These are phyloP conservation scores for Aureobasidium subglaciale DNA, from an alignment of 2,329 filamentous ascomycete genomes.

Conservation along the genomic window DNA sequence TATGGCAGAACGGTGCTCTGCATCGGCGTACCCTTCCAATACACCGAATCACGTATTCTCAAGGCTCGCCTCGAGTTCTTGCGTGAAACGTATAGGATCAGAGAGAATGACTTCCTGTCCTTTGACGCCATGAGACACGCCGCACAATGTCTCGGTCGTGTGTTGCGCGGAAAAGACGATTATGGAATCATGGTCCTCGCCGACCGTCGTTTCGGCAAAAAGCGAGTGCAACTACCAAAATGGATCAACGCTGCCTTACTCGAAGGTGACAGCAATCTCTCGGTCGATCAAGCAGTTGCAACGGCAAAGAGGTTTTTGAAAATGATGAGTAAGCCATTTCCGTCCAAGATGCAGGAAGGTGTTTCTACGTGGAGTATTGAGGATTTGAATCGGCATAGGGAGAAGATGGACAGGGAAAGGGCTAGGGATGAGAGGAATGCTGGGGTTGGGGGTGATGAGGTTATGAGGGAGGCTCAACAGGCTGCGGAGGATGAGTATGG, in stretches of 20 bases:
- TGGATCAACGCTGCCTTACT: slow-evolving; percentile 90
- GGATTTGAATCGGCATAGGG: slow-evolving; percentile 71
- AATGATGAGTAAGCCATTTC: slow-evolving; percentile 88
- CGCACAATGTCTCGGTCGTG: slow-evolving; percentile 89
- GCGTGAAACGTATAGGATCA: slow-evolving; percentile 93
- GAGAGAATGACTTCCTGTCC: slow-evolving; percentile 93
- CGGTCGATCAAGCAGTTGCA: slow-evolving; percentile 90
- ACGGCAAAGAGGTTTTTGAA: slow-evolving; percentile 82
- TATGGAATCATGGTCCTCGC: slow-evolving; percentile 99
- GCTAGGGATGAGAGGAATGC: slow-evolving; percentile 57
- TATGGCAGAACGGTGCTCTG: slow-evolving; percentile 93
- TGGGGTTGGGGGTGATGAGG: slow-evolving; percentile 24
- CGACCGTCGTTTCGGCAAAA: slow-evolving; percentile 88
- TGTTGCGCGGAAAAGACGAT: slow-evolving; percentile 92
- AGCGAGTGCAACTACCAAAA: slow-evolving; percentile 81
- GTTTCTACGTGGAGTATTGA: slow-evolving; percentile 84
- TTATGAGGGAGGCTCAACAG: slow-evolving; percentile 26
- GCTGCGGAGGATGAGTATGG: slow-evolving; percentile 26
- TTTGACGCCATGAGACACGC: slow-evolving; percentile 99
- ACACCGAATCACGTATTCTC: slow-evolving; percentile 93
- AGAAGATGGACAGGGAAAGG: slow-evolving; percentile 62
- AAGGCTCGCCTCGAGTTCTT: slow-evolving; percentile 94
- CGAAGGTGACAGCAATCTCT: slow-evolving; percentile 81
- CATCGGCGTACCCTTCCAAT: slow-evolving; percentile 96
- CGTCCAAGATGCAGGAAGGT: slow-evolving; percentile 75